These are phyloP conservation scores for Backusella circina DNA, from an alignment of 192 early-diverging fungal genomes.

Conservation along the genomic window DNA sequence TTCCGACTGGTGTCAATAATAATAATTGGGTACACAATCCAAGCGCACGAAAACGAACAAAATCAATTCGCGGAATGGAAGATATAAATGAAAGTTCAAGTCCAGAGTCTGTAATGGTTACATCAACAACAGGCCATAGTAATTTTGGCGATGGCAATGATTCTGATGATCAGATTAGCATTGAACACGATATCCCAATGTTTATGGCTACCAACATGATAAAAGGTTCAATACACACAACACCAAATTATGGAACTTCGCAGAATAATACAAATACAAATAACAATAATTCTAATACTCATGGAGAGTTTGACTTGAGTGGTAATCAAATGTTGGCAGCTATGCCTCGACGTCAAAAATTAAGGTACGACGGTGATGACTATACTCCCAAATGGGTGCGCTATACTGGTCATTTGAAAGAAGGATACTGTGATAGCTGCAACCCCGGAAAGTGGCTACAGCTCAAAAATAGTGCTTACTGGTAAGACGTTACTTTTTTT, in stretches of 20 bases:
- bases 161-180: not conserved
- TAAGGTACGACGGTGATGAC: slow-evolving; percentile 65
- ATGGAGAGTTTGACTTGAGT: not conserved
- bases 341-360: slow-evolving; percentile 62
- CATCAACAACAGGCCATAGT: not conserved
- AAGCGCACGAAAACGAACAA: not conserved
- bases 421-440: slow-evolving; percentile 82
- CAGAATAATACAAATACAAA: not conserved
- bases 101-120: not conserved
- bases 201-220: not conserved
- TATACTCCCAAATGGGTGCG: slow-evolving; percentile 85
- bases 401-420: slow-evolving; percentile 69
- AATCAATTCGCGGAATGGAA: slow-evolving; percentile 2
- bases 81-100: not conserved
- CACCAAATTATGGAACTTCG: not conserved
- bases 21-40: not conserved
- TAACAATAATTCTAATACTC: not conserved
- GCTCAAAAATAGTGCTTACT: slow-evolving; percentile 85
- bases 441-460: slow-evolving; percentile 82
- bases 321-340: slow-evolving; percentile 12
- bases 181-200: not conserved
- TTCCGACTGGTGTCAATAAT: not conserved
- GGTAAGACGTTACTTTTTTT: slow-evolving; percentile 41
- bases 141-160: not conserved
- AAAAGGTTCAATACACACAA: no score